phyloP scores from a whole-genome alignment of 441 rosid genomes.

The Kokia cookei region DNA sequence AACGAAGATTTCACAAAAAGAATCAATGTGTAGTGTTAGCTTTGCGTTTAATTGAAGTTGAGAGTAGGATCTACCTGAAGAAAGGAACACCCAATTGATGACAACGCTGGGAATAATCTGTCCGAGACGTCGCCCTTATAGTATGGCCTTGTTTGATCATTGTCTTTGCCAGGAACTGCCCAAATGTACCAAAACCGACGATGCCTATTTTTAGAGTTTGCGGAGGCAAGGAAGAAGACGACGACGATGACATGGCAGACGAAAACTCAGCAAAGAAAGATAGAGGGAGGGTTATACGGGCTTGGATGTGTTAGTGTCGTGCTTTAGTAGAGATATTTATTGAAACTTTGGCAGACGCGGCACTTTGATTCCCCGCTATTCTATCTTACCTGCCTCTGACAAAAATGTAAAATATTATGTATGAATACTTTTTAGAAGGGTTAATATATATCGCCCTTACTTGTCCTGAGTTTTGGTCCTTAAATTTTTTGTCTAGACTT shows the following conservation, averaged over 20 bases:
- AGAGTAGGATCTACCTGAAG: slow-evolving; percentile 27
- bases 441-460: no score
- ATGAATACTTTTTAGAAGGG: no score
- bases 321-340: not conserved
- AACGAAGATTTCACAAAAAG: not conserved
- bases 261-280: not conserved
- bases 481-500: no score
- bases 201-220: slow-evolving; percentile 38
- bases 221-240: slow-evolving; percentile 13
- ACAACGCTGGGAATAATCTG: slow-evolving; percentile 41
- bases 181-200: slow-evolving; percentile 49
- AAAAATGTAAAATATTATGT: no score
- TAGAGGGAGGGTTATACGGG: not conserved
- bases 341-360: no score
- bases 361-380: no score
- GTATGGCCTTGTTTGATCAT: slow-evolving; percentile 51
- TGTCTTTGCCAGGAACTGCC: slow-evolving; percentile 48
- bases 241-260: slow-evolving; percentile 13
- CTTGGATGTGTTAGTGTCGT: not conserved
- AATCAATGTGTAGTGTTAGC: not conserved
- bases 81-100: slow-evolving; percentile 26
- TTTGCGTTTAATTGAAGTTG: not conserved
- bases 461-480: no score
- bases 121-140: slow-evolving; percentile 40
- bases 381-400: no score